phyloP scores from a whole-genome alignment of 176 grass and related monocot genomes.

The Musa acuminata region DNA sequence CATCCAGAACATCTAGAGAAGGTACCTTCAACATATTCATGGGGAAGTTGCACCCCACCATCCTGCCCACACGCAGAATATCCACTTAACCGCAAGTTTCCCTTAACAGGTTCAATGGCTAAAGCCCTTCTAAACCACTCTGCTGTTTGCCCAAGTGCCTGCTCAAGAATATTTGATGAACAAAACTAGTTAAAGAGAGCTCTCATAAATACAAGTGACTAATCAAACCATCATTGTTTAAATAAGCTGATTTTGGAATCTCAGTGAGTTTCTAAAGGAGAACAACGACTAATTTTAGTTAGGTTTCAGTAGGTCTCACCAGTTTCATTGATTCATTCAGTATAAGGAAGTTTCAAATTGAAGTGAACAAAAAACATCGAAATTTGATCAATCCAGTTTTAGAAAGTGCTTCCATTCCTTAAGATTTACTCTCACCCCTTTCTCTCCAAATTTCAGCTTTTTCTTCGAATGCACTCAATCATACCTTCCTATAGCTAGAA shows the following conservation, averaged over 20 bases:
- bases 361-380: too few species aligned
- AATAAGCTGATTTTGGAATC: background rate
- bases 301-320: too few species aligned
- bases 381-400: too few species aligned
- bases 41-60: slow-evolving; percentile 96
- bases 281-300: too few species aligned
- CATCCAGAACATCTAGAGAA: background rate
- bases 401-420: too few species aligned
- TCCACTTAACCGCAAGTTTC: slow-evolving; percentile 86
- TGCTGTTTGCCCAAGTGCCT: slow-evolving; percentile 89
- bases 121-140: slow-evolving; percentile 98
- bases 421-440: too few species aligned
- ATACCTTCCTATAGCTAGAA: too few species aligned
- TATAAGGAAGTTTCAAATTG: too few species aligned
- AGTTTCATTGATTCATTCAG: too few species aligned
- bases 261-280: background rate
- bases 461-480: too few species aligned
- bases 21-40: slow-evolving; percentile 87
- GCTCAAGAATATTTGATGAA: slow-evolving; percentile 5
- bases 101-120: slow-evolving; percentile 96
- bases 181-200: background rate
- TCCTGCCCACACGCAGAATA: slow-evolving; percentile 99
- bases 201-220: too few species aligned
- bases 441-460: too few species aligned
- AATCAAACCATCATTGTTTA: background rate